These are phyloP conservation scores for Lolium rigidum DNA, from an alignment of 176 grass and related monocot species.

Conservation along the genomic window DNA sequence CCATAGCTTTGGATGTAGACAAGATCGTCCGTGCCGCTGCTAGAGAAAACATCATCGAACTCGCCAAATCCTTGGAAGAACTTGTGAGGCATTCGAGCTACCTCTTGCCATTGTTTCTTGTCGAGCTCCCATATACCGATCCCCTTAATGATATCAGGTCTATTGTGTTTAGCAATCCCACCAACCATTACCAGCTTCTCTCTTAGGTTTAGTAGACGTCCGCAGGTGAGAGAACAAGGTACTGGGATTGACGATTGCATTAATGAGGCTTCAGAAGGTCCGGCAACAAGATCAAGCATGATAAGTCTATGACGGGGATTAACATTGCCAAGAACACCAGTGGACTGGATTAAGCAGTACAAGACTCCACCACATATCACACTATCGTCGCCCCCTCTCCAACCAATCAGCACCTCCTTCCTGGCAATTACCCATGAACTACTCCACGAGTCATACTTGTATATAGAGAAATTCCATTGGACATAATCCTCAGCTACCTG, in stretches of 20 bases:
- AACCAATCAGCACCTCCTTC: slow-evolving; percentile 74
- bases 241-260: slow-evolving; percentile 57
- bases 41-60: slow-evolving; percentile 89
- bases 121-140: slow-evolving; percentile 93
- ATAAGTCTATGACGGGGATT: slow-evolving; percentile 80
- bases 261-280: slow-evolving; percentile 40
- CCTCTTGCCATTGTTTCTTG: slow-evolving; percentile 71
- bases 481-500: slow-evolving; percentile 70
- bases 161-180: slow-evolving; percentile 87
- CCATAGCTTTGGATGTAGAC: slow-evolving; percentile 97
- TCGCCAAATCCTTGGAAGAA: slow-evolving; percentile 97
- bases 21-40: slow-evolving; percentile 72
- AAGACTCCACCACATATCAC: slow-evolving; percentile 78
- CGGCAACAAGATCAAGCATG: slow-evolving; percentile 60
- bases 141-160: slow-evolving; percentile 94
- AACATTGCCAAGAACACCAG: slow-evolving; percentile 67
- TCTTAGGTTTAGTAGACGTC: slow-evolving; percentile 75
- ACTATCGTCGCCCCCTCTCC: slow-evolving; percentile 92
- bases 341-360: slow-evolving; percentile 94
- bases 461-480: slow-evolving; percentile 77
- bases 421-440: slow-evolving; percentile 57
- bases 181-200: slow-evolving; percentile 89
- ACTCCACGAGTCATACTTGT: slow-evolving; percentile 67
- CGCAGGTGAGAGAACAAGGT: slow-evolving; percentile 84
- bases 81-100: slow-evolving; percentile 87